Percentiles rank a stretch among this genome's conserved stretches.
phyloP scores from a whole-genome alignment of 2,329 filamentous ascomycete genomes.

The Exophiala sp. region DNA sequence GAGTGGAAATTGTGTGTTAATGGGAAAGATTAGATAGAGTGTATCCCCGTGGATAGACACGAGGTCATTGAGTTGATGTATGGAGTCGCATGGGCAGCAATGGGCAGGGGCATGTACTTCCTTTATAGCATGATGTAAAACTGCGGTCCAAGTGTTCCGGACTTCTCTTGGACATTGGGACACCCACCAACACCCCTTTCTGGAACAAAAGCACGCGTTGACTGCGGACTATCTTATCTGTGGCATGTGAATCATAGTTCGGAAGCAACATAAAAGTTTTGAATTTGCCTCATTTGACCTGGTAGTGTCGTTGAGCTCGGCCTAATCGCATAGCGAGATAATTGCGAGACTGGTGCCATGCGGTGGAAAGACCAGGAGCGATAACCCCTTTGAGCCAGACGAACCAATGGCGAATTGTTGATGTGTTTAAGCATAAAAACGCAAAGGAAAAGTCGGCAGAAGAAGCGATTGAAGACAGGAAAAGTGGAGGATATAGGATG shows the following conservation, averaged over 20 bases:
- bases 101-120: background rate
- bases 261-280: too few species aligned
- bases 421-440: constrained; percentile 14
- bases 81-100: background rate
- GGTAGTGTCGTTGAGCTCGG: background rate
- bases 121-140: constrained; percentile 4
- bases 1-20: background rate
- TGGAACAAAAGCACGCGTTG: too few species aligned
- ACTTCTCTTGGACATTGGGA: background rate
- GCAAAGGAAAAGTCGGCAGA: constrained; percentile 14
- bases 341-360: background rate
- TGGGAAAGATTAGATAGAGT: too few species aligned
- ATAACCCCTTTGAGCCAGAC: background rate
- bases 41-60: too few species aligned
- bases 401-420: constrained; percentile 5
- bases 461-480: background rate
- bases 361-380: background rate
- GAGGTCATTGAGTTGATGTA: too few species aligned
- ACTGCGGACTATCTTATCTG: too few species aligned
- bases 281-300: background rate
- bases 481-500: background rate
- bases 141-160: background rate
- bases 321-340: background rate
- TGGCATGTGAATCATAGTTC: too few species aligned
- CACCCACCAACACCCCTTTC: too few species aligned